These are phyloP conservation scores for Melastoma candidum DNA, from an alignment of 441 rosid genomes.

Conservation along the genomic window DNA sequence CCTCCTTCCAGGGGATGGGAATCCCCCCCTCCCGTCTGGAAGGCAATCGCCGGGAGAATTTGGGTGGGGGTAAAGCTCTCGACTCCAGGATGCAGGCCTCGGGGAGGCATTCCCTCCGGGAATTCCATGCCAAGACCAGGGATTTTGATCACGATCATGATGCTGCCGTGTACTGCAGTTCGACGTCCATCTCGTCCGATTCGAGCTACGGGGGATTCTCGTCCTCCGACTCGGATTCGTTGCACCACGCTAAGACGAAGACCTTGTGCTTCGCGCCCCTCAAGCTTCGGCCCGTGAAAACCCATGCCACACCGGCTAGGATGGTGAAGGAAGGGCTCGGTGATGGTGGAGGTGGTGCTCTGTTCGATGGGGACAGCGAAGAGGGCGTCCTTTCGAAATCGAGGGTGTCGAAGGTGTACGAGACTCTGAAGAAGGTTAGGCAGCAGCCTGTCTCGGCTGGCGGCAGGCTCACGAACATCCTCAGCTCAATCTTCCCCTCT, in stretches of 20 bases:
- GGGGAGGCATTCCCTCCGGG: too few relatives aligned
- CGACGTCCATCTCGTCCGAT: conserved; percentile 8
- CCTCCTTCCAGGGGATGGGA: too few relatives aligned
- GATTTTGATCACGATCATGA: not conserved
- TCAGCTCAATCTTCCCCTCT: conserved; percentile 12
- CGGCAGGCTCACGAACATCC: conserved; percentile 6
- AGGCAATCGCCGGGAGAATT: too few relatives aligned
- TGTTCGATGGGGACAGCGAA: not conserved
- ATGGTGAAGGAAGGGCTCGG: too few relatives aligned
- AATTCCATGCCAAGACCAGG: too few relatives aligned
- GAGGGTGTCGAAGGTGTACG: conserved; percentile 7
- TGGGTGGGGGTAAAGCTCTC: too few relatives aligned
- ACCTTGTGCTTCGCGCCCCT: conserved; percentile 3
- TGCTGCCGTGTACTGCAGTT: not conserved
- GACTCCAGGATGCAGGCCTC: too few relatives aligned
- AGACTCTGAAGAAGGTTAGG: conserved; percentile 9
- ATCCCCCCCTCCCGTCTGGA: too few relatives aligned
- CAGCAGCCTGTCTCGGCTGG: conserved; percentile 15
- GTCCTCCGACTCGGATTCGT: conserved; percentile 7
- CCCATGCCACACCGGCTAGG: not conserved
- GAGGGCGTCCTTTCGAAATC: conserved; percentile 2
- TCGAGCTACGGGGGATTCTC: conserved; percentile 7
- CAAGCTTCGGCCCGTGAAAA: conserved; percentile 4
- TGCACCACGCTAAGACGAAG: not conserved
- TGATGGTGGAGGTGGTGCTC: not conserved